Base-by-base conservation (phyloP, 78 protist genomes). In the Dictyostelium capitatum region DNA sequence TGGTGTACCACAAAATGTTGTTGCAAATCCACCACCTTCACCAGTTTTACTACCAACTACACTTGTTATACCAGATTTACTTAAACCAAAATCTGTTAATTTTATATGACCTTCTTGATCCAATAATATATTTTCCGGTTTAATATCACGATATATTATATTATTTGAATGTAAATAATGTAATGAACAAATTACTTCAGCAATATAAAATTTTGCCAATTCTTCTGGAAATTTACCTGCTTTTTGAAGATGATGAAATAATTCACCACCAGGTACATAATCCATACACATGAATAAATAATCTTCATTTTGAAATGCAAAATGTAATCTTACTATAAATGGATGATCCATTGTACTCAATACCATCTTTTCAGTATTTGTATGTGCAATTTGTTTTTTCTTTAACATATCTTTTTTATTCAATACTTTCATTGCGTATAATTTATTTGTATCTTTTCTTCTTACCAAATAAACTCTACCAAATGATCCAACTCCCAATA, bases 1-100 rank as follows among this genome's bases (percentile, higher is more conserved):
- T 2, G 99, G 99, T 17, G 99, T 99, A 17, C 99, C 99, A 92
- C 99, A 99, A 57, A 99, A 96, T 7, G 99, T 97, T 20, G 95
- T 75, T 17, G 81, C 81, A 73, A 83, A 72, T 47, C 75, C 81
- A 9, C 98, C 95, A 73, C 93, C 83, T 17, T 48, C 96, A 10
- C 78, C 90, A 11, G 11, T 47, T 19, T 78, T 78, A 25, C 78
- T 56, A 10, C 90, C 90, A 54, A 83, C 81, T 0, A 83, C 81
- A 83, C 90, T 83, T 14, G 90, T 83, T 14, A 93, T 78, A 19
- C 83, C 96, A 54, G 57, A 19, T 81, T 96, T 96, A 19, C 96
- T 79, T 25, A 96, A 73, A 12, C 97, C 97, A 25, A 96, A 96
- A 72, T 96, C 97, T 1, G 96, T 96, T 28, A 96, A 64, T 75